Conservation (phyloP, 2,329 filamentous ascomycete species). For the Onygenales sp. region DNA sequence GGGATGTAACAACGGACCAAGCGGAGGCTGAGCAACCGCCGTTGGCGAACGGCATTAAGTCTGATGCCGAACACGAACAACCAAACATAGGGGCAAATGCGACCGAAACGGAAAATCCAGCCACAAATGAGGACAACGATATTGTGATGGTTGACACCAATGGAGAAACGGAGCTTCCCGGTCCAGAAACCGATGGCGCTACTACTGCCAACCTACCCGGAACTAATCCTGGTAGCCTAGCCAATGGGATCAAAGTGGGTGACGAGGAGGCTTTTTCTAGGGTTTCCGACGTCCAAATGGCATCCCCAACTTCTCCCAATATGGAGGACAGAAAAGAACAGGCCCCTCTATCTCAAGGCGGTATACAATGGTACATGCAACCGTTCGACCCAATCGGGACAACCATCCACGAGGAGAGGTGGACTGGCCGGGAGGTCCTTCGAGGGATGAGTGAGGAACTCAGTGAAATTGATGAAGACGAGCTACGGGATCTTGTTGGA, state of each 20-base stretch:
- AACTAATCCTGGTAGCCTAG: conserved; percentile 8
- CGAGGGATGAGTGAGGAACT: conserved; percentile 73
- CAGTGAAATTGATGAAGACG: conserved; percentile 86
- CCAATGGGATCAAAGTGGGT: conserved; percentile 14
- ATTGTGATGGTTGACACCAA: conserved; percentile 11
- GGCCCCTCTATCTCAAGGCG: conserved; percentile 56
- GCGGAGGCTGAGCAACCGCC: conserved; percentile 2
- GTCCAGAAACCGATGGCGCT: not conserved
- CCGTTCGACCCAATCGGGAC: conserved; percentile 72
- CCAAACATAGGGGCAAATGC: not conserved
- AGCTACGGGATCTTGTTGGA: conserved; percentile 59
- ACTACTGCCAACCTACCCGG: not conserved
- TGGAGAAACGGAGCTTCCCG: conserved; percentile 1
- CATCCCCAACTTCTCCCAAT: conserved; percentile 29
- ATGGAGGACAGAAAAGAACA: conserved; percentile 26
- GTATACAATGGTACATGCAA: conserved; percentile 80
- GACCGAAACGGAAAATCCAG: not conserved
- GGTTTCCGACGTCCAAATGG: conserved; percentile 38
- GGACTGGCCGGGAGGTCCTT: conserved; percentile 62
- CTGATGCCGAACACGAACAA: conserved; percentile 8
- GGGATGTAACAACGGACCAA: not conserved
- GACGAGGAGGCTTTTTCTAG: conserved; percentile 20
- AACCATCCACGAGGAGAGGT: conserved; percentile 65
- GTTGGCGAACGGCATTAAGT: conserved; percentile 20
- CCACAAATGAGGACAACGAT: conserved; percentile 7